Percentiles rank a stretch among this genome's conserved stretches.
These are phyloP conservation scores for Geotrichum siamense DNA, from an alignment of 1,139 yeast genomes.

Conservation along the genomic window DNA sequence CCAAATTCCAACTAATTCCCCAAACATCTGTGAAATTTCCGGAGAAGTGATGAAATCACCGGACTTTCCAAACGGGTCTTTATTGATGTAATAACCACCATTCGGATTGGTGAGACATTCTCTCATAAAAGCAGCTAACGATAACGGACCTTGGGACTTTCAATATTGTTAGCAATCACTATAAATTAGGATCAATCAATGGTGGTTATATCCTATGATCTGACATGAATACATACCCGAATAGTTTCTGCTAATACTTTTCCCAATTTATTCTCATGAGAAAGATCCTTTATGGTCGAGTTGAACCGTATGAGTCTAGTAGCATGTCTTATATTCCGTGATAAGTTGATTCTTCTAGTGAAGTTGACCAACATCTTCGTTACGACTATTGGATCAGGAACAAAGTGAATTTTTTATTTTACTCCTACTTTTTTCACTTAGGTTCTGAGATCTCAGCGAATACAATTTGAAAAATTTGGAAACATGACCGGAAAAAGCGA, in stretches of 20 bases:
- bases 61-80: constrained; percentile 59
- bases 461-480: too few species aligned
- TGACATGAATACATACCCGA: constrained; percentile 4
- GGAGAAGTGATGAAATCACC: constrained; percentile 87
- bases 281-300: neutral
- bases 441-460: too few species aligned
- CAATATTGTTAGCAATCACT: too few species aligned
- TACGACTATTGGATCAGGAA: too few species aligned
- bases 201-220: neutral
- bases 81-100: constrained; percentile 71
- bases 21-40: constrained; percentile 81
- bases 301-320: neutral
- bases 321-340: neutral
- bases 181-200: too few species aligned
- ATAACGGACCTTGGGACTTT: constrained; percentile 65
- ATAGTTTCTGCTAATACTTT: constrained; percentile 17
- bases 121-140: constrained; percentile 69
- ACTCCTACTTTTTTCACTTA: too few species aligned
- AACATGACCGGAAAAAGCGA: too few species aligned
- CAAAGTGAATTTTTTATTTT: too few species aligned
- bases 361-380: constrained; percentile 2
- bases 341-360: neutral
- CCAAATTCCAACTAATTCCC: constrained; percentile 82
- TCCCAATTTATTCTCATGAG: constrained; percentile 17
- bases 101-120: constrained; percentile 76